Percentiles rank a stretch among this genome's conserved stretches.
These are phyloP conservation scores for Rhodotorula babjevae DNA, from an alignment of 768 basidiomycete species.

Conservation along the genomic window DNA sequence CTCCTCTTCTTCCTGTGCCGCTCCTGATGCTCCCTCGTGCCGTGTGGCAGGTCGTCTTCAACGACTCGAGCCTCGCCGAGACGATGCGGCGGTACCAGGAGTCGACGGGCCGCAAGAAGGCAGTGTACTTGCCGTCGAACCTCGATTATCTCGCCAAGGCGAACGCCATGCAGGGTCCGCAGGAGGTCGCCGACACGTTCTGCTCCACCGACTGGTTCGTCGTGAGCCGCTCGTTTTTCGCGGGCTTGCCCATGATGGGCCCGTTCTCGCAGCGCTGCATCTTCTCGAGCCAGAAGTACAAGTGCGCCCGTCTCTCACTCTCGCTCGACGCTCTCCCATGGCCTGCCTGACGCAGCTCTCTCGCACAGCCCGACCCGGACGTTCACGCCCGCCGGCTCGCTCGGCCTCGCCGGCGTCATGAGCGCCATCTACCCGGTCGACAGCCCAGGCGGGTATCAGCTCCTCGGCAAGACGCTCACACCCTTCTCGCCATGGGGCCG, in stretches of 20 bases:
- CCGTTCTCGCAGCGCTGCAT: slow-evolving; percentile 60
- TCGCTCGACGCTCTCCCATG: too few species aligned
- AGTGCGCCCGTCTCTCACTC: slow-evolving; percentile 40
- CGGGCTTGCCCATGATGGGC: slow-evolving; percentile 1
- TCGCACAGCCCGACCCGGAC: slow-evolving; percentile 55
- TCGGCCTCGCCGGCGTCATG: slow-evolving; percentile 65
- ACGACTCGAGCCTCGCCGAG: slow-evolving; percentile 59
- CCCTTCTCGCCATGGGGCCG: slow-evolving; percentile 66
- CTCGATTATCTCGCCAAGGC: slow-evolving; percentile 63
- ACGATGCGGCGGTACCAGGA: slow-evolving; percentile 60
- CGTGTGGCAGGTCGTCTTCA: slow-evolving; percentile 51
- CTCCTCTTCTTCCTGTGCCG: too few species aligned
- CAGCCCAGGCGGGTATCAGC: slow-evolving; percentile 58
- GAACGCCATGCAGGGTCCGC: slow-evolving; percentile 55
- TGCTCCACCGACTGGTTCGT: slow-evolving; percentile 48
- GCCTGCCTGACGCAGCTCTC: background rate
- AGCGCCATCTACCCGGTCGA: slow-evolving; percentile 61
- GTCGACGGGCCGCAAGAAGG: slow-evolving; percentile 54
- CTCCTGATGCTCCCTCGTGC: too few species aligned
- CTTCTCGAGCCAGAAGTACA: slow-evolving; percentile 68
- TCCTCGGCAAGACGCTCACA: slow-evolving; percentile 62
- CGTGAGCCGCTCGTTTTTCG: background rate
- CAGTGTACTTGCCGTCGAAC: slow-evolving; percentile 66
- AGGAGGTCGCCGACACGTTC: slow-evolving; percentile 53
- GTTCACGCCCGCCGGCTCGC: slow-evolving; percentile 63